Evolutionary conservation across 345 rosid genomes (phyloP).

Genomic region (Camelina hispida): DNA sequence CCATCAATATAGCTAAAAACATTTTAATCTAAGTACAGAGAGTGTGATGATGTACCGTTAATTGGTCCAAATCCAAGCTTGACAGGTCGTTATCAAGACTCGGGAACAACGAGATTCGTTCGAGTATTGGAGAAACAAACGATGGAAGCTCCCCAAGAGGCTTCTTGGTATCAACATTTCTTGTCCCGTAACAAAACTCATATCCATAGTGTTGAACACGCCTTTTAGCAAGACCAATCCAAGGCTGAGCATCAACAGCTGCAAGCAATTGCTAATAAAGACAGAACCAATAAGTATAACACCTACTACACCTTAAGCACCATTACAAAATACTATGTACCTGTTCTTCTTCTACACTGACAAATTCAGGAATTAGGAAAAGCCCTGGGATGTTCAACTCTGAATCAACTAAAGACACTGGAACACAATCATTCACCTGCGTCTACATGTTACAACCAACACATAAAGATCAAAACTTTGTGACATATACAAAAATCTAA

Average conservation of each 20-base stretch:
- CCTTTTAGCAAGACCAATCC: conserved; percentile 81
- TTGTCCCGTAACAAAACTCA: conserved; percentile 79
- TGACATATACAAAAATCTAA: neutral
- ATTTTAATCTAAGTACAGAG: neutral
- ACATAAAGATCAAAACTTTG: conserved; percentile 33
- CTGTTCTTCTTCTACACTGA: conserved; percentile 70
- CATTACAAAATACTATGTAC: conserved; percentile 44
- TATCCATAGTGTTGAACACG: conserved; percentile 98
- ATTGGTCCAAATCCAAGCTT: conserved; percentile 67
- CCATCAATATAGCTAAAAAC: neutral
- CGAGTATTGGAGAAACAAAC: conserved; percentile 64
- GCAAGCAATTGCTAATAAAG: conserved; percentile 70
- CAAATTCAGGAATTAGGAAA: conserved; percentile 64
- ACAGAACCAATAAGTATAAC: conserved; percentile 13
- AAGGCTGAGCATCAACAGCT: conserved; percentile 75
- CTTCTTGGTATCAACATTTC: conserved; percentile 75
- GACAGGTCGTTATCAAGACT: conserved; percentile 43
- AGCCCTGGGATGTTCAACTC: conserved; percentile 87
- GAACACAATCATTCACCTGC: conserved; percentile 52
- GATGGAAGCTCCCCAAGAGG: conserved; percentile 78
- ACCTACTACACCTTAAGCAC: neutral
- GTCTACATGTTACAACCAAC: conserved; percentile 22
- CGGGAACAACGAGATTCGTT: conserved; percentile 61
- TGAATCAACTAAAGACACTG: conserved; percentile 60
- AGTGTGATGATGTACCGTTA: conserved; percentile 60